A percentile compares a stretch with the other conserved stretches of the same genome.
These are phyloP conservation scores for Ceratocystis variospora DNA, from an alignment of 2,329 filamentous ascomycete species.

Conservation along the genomic window DNA sequence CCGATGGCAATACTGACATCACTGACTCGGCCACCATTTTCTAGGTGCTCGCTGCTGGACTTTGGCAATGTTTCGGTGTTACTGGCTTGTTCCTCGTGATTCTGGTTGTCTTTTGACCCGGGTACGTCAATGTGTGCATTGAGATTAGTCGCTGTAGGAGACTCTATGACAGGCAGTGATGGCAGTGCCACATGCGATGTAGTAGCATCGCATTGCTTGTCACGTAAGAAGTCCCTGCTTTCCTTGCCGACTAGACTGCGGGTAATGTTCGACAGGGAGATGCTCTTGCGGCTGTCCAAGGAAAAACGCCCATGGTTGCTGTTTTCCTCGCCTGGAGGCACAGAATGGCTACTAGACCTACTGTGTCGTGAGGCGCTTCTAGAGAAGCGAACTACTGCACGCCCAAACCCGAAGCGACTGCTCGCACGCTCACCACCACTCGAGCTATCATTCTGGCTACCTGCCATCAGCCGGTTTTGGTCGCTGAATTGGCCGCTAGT, in stretches of 20 bases:
- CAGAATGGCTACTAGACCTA: conserved; percentile 18
- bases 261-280: conserved; percentile 16
- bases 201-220: conserved; percentile 2
- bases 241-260: conserved; percentile 15
- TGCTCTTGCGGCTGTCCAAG: conserved; percentile 16
- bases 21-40: background rate
- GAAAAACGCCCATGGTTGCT: conserved; percentile 7
- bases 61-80: background rate
- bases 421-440: background rate
- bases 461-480: background rate
- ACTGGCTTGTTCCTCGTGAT: background rate
- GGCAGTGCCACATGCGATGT: background rate
- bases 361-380: conserved; percentile 18
- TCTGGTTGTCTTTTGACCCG: background rate
- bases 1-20: conserved; percentile 1
- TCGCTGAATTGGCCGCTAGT: conserved; percentile 11
- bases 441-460: background rate
- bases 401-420: conserved; percentile 14
- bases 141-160: background rate
- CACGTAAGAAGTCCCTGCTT: conserved; percentile 7
- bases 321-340: background rate
- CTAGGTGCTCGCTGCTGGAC: background rate
- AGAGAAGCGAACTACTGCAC: conserved; percentile 17
- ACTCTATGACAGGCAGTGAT: conserved; percentile 4
- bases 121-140: background rate